These are phyloP conservation scores for Odontarrhena argentea DNA, from an alignment of 345 rosid genomes.

Conservation along the genomic window DNA sequence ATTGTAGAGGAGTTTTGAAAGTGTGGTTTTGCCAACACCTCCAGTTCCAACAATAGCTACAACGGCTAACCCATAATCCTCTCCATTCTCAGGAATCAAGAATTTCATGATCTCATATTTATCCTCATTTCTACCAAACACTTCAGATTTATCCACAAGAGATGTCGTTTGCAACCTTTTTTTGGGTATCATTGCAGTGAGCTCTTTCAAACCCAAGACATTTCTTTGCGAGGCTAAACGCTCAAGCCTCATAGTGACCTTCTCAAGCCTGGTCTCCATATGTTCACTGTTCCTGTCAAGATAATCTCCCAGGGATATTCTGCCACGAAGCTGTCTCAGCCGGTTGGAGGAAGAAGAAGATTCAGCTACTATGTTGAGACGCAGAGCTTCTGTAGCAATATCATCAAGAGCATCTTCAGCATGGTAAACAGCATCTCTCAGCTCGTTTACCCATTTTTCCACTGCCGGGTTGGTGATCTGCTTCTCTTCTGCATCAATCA, in stretches of 20 bases:
- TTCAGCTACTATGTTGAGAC: slow-evolving; percentile 36
- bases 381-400: slow-evolving; percentile 40
- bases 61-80: slow-evolving; percentile 6
- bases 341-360: slow-evolving; percentile 25
- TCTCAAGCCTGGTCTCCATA: slow-evolving; percentile 37
- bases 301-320: slow-evolving; percentile 29
- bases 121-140: slow-evolving; percentile 43
- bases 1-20: slow-evolving; percentile 46
- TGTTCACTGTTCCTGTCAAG: slow-evolving; percentile 31
- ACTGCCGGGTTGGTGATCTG: slow-evolving; percentile 34
- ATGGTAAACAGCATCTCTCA: slow-evolving; percentile 43
- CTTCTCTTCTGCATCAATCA: slow-evolving; percentile 48
- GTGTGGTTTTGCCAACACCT: slow-evolving; percentile 52
- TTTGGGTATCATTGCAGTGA: slow-evolving; percentile 15
- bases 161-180: slow-evolving; percentile 42
- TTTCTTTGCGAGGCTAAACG: slow-evolving; percentile 38
- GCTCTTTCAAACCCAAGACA: slow-evolving; percentile 35
- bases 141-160: slow-evolving; percentile 37
- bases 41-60: slow-evolving; percentile 45
- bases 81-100: slow-evolving; percentile 36
- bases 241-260: slow-evolving; percentile 37
- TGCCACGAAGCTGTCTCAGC: slow-evolving; percentile 27
- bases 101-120: slow-evolving; percentile 32
- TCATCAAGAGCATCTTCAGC: slow-evolving; percentile 45
- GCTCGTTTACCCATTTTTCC: slow-evolving; percentile 43